Evolutionary conservation across 306 rosid species (phyloP), one percentile per base, ranked within the genome.

Genomic region (Gastrolobium bilobum): DNA sequence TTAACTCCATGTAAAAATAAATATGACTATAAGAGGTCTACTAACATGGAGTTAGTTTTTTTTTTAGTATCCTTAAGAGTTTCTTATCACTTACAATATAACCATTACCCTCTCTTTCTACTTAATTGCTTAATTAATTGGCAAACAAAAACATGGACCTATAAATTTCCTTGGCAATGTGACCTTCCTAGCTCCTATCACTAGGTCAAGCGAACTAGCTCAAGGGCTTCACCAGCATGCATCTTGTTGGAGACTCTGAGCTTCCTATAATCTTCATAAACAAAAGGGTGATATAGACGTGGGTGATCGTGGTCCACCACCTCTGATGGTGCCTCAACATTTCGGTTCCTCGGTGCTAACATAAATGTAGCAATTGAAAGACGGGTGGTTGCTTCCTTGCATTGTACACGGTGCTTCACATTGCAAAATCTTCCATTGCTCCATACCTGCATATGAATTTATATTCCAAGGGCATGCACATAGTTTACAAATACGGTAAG

Each of bases 371-470:
- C 93, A 9, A 90, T 81, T 7, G 90, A 88, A 4, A 86, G 31
- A 26, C 91, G 85, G 5, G 48, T 51, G 4, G 31, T 44, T 4
- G 82, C 91, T 79, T 90, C 89, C 44, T 66, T 80, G 87, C 97
- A 90, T 64, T 79, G 77, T 0, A 90, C 94, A 48, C 87, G 78
- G 48, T 90, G 97, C 87, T 39, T 87, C 83, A 82, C 70, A 74
- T 77, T 85, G 83, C 54, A 51, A 71, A 88, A 75, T 67, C 88
- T 90, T 57, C 93, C 93, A 44, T 90, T 92, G 87, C 94, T 90
- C 94, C 97, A 88, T 26, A 58, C 78, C 86, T 85, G 7, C 14
- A 79, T 33, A 11, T 40, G 63, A 39, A 42, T n/a, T 48, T 20
- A 20, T 20, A 20, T 20, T 20, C 26, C 26, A 20, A 20, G 26